These are phyloP conservation scores for Saccharomyces uvarum DNA, from an alignment of 1,139 yeast genomes.

Conservation along the genomic window DNA sequence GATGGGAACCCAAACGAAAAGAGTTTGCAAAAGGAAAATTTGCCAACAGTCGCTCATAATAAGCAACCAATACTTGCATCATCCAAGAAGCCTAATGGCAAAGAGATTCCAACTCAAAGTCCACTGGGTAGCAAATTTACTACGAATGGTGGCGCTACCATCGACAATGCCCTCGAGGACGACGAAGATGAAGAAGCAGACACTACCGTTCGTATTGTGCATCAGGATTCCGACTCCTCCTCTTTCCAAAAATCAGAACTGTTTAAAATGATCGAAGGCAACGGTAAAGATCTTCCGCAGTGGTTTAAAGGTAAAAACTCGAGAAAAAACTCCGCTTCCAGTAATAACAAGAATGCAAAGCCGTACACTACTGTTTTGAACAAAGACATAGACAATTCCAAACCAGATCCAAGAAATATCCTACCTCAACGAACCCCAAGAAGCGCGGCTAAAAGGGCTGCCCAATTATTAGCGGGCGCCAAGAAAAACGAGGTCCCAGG, in stretches of 20 bases:
- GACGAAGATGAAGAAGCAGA: conserved; percentile 12
- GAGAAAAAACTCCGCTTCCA: conserved; percentile 1
- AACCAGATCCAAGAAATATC: conserved; percentile 29
- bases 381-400: conserved; percentile 30
- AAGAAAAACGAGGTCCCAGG: conserved; percentile 11
- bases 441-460: conserved; percentile 29
- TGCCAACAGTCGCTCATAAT: not conserved
- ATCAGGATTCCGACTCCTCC: conserved; percentile 10
- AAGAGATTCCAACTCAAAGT: not conserved
- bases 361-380: conserved; percentile 32
- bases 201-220: conserved; percentile 13
- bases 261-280: conserved; percentile 21
- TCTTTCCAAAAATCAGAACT: conserved; percentile 27
- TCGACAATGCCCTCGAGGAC: conserved; percentile 9
- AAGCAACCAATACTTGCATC: not conserved
- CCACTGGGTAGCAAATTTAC: not conserved
- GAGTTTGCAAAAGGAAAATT: not conserved
- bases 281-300: conserved; percentile 16
- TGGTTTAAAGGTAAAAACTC: conserved; percentile 6
- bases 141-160: not conserved
- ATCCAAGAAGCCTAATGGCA: not conserved
- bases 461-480: conserved; percentile 19
- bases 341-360: conserved; percentile 13
- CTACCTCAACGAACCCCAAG: conserved; percentile 24
- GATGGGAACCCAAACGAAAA: not conserved